Base-by-base conservation (phyloP, 768 basidiomycete genomes). In the Lentinula sp. region DNA sequence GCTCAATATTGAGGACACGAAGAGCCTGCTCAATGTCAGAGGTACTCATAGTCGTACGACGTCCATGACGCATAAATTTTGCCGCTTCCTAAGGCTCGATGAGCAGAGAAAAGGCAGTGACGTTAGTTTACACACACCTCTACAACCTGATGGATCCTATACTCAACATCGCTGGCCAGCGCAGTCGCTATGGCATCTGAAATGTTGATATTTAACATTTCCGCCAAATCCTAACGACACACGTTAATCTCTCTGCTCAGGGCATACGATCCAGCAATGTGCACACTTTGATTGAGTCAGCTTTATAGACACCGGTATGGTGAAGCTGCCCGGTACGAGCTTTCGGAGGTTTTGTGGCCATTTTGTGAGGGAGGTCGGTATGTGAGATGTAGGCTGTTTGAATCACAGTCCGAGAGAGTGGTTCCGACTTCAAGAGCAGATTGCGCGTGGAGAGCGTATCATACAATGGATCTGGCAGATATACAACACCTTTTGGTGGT, bases 151-250 rank as follows among this genome's bases (percentile, higher is more conserved):
- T 96, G 93, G 70, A 98, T 84, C 62, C 97, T 81, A 74, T 98
- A 98, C 70, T 98, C 97, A 45, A 98, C 93, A 76, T 99, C 97
- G 66, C 92, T 94, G 0, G 97, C 94, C 28, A 99, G 80, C 0
- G 91, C 81, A 4, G 86, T 86, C 4, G 93, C 90, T 28, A 97
- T 90, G 2, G 80, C 70, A 57, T 95, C 93, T 2, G 91, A 77
- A 45, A 99, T 73, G 51, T 73, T 87, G 60, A 98, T 86, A 62
- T 86, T 87, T 35, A 97, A 73, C 0, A 89, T 88, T 65, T 98
- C 96, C 35, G 97, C 95, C 50, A 89, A 87, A 76, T 98, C 95
- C 95, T 96, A 39, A 68, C 39, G 15, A 57, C 11, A 31, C 42
- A 23, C 55, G 31, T 61, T 35, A 55, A 64, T 55, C 59, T 51